A percentile compares a stretch with the other conserved stretches of the same genome.
phyloP scores from a whole-genome alignment of 225 moss, liverwort and hornwort species.

The Pseudisothecium myosuroides region DNA sequence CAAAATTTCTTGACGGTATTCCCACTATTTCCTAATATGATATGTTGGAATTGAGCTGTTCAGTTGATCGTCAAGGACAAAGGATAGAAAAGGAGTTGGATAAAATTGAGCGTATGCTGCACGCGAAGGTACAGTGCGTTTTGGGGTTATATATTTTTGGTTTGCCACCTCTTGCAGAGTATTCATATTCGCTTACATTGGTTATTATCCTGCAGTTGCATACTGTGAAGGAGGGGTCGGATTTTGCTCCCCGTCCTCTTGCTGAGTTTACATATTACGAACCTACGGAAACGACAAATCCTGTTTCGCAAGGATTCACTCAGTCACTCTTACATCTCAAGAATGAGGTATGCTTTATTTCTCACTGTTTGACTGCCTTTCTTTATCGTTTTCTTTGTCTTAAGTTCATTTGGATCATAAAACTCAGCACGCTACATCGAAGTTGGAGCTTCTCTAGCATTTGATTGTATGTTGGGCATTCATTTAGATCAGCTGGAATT shows the following conservation, averaged over 20 bases:
- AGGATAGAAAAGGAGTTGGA: constrained; percentile 32
- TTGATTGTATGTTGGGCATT: background rate
- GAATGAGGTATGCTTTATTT: constrained; percentile 39
- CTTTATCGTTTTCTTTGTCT: background rate
- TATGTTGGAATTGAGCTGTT: background rate
- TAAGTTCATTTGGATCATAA: background rate
- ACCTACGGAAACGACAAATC: background rate
- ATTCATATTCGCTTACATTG: background rate
- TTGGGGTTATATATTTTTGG: background rate
- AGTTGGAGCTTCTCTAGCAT: background rate
- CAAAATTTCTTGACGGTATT: background rate
- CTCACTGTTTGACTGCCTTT: background rate
- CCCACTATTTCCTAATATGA: background rate
- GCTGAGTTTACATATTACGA: constrained; percentile 22
- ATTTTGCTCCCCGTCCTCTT: constrained; percentile 60
- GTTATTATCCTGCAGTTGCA: constrained; percentile 43
- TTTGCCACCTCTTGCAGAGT: background rate
- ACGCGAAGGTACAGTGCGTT: constrained; percentile 49
- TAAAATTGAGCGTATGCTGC: constrained; percentile 69
- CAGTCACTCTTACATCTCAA: constrained; percentile 25
- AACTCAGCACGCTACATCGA: background rate
- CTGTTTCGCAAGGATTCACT: background rate
- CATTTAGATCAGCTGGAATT: background rate
- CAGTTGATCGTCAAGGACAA: constrained; percentile 24
- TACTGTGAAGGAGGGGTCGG: constrained; percentile 62